Conservation (phyloP, 1,284 basidiomycete genomes). For the Abortiporus biennis region DNA sequence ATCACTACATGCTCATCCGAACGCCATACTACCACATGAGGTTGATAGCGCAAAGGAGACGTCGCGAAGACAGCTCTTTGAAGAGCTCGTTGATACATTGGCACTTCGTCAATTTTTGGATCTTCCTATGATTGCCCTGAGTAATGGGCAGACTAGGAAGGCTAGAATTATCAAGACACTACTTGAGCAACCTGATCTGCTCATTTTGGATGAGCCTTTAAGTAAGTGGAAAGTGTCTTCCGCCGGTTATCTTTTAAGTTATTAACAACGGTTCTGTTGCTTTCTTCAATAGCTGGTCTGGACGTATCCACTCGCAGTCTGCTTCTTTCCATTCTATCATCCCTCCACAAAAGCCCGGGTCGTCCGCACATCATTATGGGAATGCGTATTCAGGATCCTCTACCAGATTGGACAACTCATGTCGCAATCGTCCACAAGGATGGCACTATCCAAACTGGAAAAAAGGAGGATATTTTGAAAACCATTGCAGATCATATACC, state of each 20-base stretch:
- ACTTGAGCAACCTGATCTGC: constrained; percentile 60
- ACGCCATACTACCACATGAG: constrained; percentile 18
- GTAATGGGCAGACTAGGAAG: constrained; percentile 88
- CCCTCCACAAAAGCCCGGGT: constrained; percentile 52
- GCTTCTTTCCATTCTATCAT: constrained; percentile 53
- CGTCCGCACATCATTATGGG: constrained; percentile 61
- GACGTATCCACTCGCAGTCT: constrained; percentile 54
- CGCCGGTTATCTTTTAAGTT: constrained; percentile 4
- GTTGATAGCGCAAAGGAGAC: constrained; percentile 19
- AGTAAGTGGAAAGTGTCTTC: constrained; percentile 35
- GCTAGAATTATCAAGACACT: constrained; percentile 82
- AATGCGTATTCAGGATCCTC: constrained; percentile 71
- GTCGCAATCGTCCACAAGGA: constrained; percentile 50
- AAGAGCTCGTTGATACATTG: constrained; percentile 45
- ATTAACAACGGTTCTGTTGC: no score
- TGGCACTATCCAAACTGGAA: constrained; percentile 23
- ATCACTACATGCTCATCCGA: constrained; percentile 22
- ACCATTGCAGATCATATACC: neutral
- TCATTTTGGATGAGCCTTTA: constrained; percentile 84
- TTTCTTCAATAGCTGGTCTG: constrained; percentile 57
- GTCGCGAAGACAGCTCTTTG: constrained; percentile 33
- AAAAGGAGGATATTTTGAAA: constrained; percentile 19
- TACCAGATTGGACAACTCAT: constrained; percentile 84
- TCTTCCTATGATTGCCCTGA: constrained; percentile 76
- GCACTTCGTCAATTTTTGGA: constrained; percentile 63